These are phyloP conservation scores for Brassica carinata DNA, from an alignment of 345 rosid genomes.

Conservation along the genomic window DNA sequence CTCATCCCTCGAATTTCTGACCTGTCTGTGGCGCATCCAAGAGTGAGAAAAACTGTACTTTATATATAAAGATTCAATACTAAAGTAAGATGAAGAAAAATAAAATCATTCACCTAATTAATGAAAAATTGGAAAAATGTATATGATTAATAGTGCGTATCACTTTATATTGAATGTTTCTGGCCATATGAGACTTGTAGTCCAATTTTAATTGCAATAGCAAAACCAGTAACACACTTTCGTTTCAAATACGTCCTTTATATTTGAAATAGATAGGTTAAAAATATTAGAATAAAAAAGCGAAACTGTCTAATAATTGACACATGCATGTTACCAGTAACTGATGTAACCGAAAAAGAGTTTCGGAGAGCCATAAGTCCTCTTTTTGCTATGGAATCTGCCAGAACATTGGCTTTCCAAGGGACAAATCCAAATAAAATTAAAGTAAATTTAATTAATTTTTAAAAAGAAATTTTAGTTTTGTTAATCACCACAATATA, in stretches of 20 bases:
- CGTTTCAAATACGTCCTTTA: neutral
- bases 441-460: neutral
- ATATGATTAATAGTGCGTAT: neutral
- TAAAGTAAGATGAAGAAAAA: no score
- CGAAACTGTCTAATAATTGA: no score
- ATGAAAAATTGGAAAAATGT: no score
- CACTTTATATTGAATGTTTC: neutral
- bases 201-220: neutral
- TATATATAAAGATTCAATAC: neutral
- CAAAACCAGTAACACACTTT: slow-evolving; percentile 3
- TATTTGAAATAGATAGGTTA: neutral
- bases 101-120: no score
- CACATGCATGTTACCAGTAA: no score
- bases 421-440: neutral
- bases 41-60: no score
- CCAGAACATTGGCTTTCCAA: neutral
- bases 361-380: neutral
- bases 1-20: no score
- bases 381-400: neutral
- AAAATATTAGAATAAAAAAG: no score
- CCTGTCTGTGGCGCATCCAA: no score
- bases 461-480: neutral
- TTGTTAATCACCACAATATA: neutral
- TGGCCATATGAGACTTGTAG: neutral
- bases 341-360: neutral